These are phyloP conservation scores for Peronosclerospora sorghi DNA, from an alignment of 352 stramenopile species.

Conservation along the genomic window DNA sequence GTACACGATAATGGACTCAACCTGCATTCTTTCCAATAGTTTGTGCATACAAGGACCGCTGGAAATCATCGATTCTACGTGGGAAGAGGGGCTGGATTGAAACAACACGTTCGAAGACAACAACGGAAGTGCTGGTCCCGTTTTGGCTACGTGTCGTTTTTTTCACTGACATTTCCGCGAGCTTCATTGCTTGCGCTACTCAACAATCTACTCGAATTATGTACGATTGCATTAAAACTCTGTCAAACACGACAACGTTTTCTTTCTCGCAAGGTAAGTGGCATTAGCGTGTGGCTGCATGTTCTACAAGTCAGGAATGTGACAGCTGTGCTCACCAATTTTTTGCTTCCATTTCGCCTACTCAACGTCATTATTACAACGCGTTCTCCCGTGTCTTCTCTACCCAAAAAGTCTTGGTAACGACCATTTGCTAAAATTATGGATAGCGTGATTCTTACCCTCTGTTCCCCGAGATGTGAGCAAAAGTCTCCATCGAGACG, in stretches of 20 bases:
- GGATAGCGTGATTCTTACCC: slow-evolving; percentile 46
- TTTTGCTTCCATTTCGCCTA: slow-evolving; percentile 90
- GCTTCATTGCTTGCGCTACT: slow-evolving; percentile 87
- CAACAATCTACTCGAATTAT: slow-evolving; percentile 90
- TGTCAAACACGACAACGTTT: slow-evolving; percentile 86
- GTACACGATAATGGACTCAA: too few species aligned
- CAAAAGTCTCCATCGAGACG: slow-evolving; percentile 32
- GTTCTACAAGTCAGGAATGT: slow-evolving; percentile 93
- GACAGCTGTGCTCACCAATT: slow-evolving; percentile 92
- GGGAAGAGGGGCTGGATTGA: slow-evolving; percentile 87
- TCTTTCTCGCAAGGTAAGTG: slow-evolving; percentile 87
- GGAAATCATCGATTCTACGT: too few species aligned
- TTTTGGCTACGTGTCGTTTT: slow-evolving; percentile 94
- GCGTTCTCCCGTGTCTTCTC: slow-evolving; percentile 22
- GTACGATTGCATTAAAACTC: slow-evolving; percentile 92
- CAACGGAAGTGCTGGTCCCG: slow-evolving; percentile 89
- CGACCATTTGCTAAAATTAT: slow-evolving; percentile 64
- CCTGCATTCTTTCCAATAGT: too few species aligned
- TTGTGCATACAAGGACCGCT: too few species aligned
- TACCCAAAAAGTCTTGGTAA: slow-evolving; percentile 55
- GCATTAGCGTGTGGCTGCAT: slow-evolving; percentile 80
- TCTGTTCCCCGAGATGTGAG: slow-evolving; percentile 42
- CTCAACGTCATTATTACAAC: slow-evolving; percentile 61
- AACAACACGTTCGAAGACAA: slow-evolving; percentile 92
- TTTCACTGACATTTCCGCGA: slow-evolving; percentile 91